Evolutionary conservation across 352 stramenopile genomes (phyloP).

Genomic region (Pythium rhizo-oryzae): DNA sequence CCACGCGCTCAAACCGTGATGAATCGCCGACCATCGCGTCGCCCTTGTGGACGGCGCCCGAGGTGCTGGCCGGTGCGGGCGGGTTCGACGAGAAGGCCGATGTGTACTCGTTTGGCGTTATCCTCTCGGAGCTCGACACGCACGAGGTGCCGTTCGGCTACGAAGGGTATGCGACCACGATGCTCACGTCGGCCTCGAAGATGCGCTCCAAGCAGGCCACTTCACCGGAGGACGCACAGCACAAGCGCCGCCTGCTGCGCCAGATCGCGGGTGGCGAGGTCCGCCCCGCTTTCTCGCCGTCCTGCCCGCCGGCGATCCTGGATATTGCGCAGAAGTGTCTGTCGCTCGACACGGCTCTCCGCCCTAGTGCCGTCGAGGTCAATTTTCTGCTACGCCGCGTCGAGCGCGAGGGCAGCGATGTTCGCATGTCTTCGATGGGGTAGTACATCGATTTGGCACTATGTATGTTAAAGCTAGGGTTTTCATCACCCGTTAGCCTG

Average conservation of each 20-base stretch:
- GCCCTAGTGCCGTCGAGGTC: slow-evolving; percentile 7
- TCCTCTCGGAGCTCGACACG: slow-evolving; percentile 27
- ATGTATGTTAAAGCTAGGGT: no score
- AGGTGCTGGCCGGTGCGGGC: neutral
- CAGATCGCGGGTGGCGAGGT: slow-evolving; percentile 16
- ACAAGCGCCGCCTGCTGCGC: neutral
- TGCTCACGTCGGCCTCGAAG: neutral
- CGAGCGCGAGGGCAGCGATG: slow-evolving; percentile 11
- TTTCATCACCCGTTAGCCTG: no score
- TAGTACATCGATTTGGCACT: neutral
- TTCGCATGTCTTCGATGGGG: neutral
- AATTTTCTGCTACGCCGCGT: slow-evolving; percentile 9
- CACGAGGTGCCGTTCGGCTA: slow-evolving; percentile 22
- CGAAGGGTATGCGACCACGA: slow-evolving; percentile 10
- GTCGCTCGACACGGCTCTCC: neutral
- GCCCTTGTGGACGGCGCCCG: slow-evolving; percentile 15
- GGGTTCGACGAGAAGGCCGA: slow-evolving; percentile 18
- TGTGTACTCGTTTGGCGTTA: slow-evolving; percentile 35
- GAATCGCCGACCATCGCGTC: neutral
- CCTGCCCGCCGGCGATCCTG: slow-evolving; percentile 8
- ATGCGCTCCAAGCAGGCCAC: neutral
- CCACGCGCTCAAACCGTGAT: neutral
- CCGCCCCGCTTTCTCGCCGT: slow-evolving; percentile 7
- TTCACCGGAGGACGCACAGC: neutral
- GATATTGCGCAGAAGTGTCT: slow-evolving; percentile 17